phyloP scores from a whole-genome alignment of 805 yeast genomes.

The Deakozyma indianensis region DNA sequence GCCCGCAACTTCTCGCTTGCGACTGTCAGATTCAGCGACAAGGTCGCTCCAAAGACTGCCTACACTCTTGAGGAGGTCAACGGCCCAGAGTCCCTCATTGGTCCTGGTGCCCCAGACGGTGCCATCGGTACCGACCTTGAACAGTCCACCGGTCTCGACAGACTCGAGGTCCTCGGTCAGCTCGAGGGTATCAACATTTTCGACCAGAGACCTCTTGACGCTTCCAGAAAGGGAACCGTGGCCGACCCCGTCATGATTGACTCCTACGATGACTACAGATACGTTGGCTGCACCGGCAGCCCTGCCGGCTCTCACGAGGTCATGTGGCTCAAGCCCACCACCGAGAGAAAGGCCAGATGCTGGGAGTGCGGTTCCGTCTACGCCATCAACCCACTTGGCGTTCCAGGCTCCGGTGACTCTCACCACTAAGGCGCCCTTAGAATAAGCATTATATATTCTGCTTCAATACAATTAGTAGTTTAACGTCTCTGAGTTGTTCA shows the following conservation, averaged over 20 bases:
- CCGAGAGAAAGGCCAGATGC: conserved; percentile 78
- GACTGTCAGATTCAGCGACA: conserved; percentile 8
- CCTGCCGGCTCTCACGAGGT: conserved; percentile 87
- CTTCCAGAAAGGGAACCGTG: conserved; percentile 83
- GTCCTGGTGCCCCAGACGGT: conserved; percentile 67
- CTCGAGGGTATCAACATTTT: conserved; percentile 84
- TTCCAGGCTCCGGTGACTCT: conserved; percentile 40
- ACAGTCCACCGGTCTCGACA: conserved; percentile 96
- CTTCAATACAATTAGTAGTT: conserved; percentile 7
- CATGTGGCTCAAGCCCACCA: conserved; percentile 85
- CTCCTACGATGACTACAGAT: conserved; percentile 83
- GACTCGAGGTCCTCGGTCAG: conserved; percentile 88
- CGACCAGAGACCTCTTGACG: conserved; percentile 76
- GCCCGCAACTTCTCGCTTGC: conserved; percentile 1
- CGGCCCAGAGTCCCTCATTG: conserved; percentile 64
- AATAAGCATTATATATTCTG: background rate
- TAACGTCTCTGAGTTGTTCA: conserved; percentile 12
- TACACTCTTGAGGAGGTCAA: conserved; percentile 56
- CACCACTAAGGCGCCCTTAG: conserved; percentile 15
- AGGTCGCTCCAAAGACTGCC: background rate
- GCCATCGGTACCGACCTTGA: conserved; percentile 86
- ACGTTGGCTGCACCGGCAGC: conserved; percentile 93
- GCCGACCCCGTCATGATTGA: conserved; percentile 81
- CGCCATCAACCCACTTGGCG: conserved; percentile 78
- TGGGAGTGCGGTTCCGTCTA: conserved; percentile 98